Percentiles rank a stretch among this genome's conserved stretches.
Evolutionary conservation across 1,284 basidiomycete genomes (phyloP).

Genomic region (Puccinia hordei): DNA sequence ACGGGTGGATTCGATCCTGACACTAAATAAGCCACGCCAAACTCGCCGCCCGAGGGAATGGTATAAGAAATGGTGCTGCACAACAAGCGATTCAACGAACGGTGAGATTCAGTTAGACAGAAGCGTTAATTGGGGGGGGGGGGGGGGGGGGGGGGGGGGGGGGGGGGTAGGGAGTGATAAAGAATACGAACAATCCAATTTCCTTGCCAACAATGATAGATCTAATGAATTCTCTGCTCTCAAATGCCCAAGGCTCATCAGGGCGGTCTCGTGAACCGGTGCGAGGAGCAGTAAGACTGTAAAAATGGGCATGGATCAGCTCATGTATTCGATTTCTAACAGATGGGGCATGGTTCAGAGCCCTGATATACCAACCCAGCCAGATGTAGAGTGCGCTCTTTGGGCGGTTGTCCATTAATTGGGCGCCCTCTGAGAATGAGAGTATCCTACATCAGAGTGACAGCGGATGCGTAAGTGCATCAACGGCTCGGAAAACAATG

Average conservation of each 20-base stretch:
- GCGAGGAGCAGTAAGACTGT: constrained; percentile 43
- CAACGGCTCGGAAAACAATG: not conserved
- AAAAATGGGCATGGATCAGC: not conserved
- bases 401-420: constrained; percentile 50
- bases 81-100: not conserved
- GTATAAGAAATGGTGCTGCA: constrained; percentile 44
- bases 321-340: not conserved
- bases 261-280: constrained; percentile 42
- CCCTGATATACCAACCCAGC: constrained; percentile 28
- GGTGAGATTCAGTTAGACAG: not conserved
- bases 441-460: constrained; percentile 46
- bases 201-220: constrained; percentile 46
- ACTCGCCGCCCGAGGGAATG: constrained; percentile 47
- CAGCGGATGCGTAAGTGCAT: not conserved
- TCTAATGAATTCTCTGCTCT: constrained; percentile 48
- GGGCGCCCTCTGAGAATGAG: constrained; percentile 47
- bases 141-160: too few species aligned
- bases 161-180: not conserved
- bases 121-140: too few species aligned
- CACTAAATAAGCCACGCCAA: constrained; percentile 36
- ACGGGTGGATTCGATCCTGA: constrained; percentile 39
- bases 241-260: constrained; percentile 51
- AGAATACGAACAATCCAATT: constrained; percentile 29
- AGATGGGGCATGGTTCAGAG: not conserved
- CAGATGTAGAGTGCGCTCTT: constrained; percentile 48